Evolutionary conservation across 768 basidiomycete genomes (phyloP).

Genomic region (Hygrocybe coccinea): DNA sequence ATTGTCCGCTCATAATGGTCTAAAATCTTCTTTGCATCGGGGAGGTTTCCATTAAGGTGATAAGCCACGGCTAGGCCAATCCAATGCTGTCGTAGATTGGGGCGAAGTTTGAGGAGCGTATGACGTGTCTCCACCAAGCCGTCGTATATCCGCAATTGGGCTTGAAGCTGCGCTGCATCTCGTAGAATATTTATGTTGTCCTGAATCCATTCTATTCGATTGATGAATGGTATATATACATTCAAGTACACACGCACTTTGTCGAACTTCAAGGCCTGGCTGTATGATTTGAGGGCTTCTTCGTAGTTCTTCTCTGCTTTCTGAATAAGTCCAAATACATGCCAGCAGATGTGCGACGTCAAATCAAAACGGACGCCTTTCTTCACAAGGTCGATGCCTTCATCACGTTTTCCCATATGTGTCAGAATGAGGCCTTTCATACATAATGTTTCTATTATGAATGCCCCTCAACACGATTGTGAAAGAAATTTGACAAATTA

Average conservation of each 20-base stretch:
- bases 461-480: slow-evolving; percentile 5
- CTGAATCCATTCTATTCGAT: slow-evolving; percentile 35
- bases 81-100: slow-evolving; percentile 86
- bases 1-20: slow-evolving; percentile 66
- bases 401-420: slow-evolving; percentile 73
- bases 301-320: slow-evolving; percentile 94
- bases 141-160: slow-evolving; percentile 79
- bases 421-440: slow-evolving; percentile 91
- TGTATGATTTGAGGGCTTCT: slow-evolving; percentile 90
- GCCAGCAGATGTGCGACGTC: slow-evolving; percentile 94
- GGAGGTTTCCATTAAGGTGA: slow-evolving; percentile 71
- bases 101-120: slow-evolving; percentile 72
- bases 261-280: slow-evolving; percentile 83
- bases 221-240: not conserved
- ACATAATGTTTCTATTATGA: slow-evolving; percentile 75
- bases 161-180: slow-evolving; percentile 84
- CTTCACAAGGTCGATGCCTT: slow-evolving; percentile 79
- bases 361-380: slow-evolving; percentile 78
- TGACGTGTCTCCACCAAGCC: slow-evolving; percentile 77
- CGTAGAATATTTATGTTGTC: slow-evolving; percentile 92
- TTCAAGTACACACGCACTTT: slow-evolving; percentile 49
- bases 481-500: not conserved
- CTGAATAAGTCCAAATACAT: slow-evolving; percentile 93
- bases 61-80: slow-evolving; percentile 83
- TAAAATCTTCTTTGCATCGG: slow-evolving; percentile 66